A percentile compares a stretch with the other conserved stretches of the same genome.
These are phyloP conservation scores for Ustilago esculenta DNA, from an alignment of 1,284 basidiomycete genomes.

Conservation along the genomic window DNA sequence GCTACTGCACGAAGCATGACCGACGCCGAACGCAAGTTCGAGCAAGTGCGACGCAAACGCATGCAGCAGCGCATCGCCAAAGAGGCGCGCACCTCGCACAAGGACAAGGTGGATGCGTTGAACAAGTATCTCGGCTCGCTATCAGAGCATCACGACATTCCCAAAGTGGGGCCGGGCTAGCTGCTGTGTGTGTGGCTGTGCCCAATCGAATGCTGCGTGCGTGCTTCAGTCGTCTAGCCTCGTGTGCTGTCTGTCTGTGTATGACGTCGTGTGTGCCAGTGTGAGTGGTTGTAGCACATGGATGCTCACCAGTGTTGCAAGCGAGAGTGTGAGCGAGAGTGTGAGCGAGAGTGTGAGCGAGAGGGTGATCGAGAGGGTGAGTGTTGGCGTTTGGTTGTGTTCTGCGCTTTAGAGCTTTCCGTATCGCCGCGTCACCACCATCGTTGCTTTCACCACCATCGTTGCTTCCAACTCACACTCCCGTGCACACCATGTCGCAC, in stretches of 20 bases:
- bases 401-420: too few species aligned
- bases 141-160: slow-evolving; percentile 92
- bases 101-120: slow-evolving; percentile 86
- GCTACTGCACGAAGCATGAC: slow-evolving; percentile 74
- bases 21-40: slow-evolving; percentile 87
- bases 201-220: too few species aligned
- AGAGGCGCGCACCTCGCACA: slow-evolving; percentile 87
- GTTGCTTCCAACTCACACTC: background rate
- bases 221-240: too few species aligned
- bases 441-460: background rate
- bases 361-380: too few species aligned
- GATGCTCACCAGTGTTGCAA: too few species aligned
- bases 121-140: slow-evolving; percentile 87
- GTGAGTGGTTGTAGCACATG: too few species aligned
- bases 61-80: slow-evolving; percentile 82
- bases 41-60: slow-evolving; percentile 82
- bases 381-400: too few species aligned
- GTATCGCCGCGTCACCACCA: background rate
- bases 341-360: too few species aligned
- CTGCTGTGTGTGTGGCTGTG: too few species aligned
- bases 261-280: too few species aligned
- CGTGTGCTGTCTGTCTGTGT: too few species aligned
- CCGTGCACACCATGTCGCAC: slow-evolving; percentile 10
- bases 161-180: slow-evolving; percentile 73
- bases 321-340: too few species aligned